Evolutionary conservation across 768 basidiomycete species (phyloP), one percentile per base, ranked within the genome.

Genomic region (Trametes cingulata): DNA sequence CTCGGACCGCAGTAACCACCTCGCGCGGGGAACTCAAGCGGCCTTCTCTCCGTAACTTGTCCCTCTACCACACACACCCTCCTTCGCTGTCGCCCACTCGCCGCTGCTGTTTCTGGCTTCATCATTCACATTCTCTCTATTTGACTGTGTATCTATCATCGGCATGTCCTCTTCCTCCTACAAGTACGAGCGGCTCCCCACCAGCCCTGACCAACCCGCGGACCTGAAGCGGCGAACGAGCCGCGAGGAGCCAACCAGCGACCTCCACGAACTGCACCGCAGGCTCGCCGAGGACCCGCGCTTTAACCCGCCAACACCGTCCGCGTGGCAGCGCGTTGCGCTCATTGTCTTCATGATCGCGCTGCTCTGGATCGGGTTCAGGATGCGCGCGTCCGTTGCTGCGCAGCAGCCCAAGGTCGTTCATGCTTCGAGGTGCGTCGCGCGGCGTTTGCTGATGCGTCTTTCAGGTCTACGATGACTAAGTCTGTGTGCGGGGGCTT

Each of bases 371-470:
- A 61, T 78, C 19, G 75, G 73, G 13, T 71, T 78, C 49, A 56
- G 58, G 27, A 22, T 74, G 36, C 69, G 70, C 36, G 56, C 60
- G 29, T 36, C 52, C 35, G 41, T 49, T 17, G 33, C 40, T 3
- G 52, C 61, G 20, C 37, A 60, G 42, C 41, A 25, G 58, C 43
- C 77, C 9, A 73, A 84, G 45, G 68, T 88, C 39, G 71, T 90
- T 10, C 78, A 90, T 67, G 86, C 90, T 8, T 76, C 78, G 14
- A 80, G 90, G 90, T 90, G 58, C 57, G 81, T 75, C 41, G 2
- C 47, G 42, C 22, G 17, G 40, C 56, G 27, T 33, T 54, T 42
- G 48, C 46, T 39, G 43, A 37, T 46, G 25, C 29, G 17, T 24
- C 6, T 53, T 9, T 37, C 43, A 52, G 57, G 46, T 25, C 25